Conservation (phyloP, 352 stramenopile species). For the Pythium aphanidermatum region DNA sequence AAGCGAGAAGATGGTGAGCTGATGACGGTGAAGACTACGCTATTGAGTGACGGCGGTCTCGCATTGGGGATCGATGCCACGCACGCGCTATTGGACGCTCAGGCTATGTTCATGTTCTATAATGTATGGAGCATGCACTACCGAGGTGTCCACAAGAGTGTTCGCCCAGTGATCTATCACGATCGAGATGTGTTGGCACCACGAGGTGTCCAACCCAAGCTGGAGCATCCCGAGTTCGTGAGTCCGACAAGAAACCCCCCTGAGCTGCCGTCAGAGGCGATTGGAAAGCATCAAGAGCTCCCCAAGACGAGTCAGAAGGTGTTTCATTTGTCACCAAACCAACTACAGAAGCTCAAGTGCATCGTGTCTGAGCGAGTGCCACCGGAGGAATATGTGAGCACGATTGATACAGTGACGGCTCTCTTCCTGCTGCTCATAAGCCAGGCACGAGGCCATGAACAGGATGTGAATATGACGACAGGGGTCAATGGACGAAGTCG, state of each 20-base stretch:
- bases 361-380: conserved; percentile 7
- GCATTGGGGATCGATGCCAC: conserved; percentile 35
- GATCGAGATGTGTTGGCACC: conserved; percentile 30
- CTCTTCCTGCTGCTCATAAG: conserved; percentile 47
- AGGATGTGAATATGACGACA: conserved; percentile 42
- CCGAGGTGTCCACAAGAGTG: conserved; percentile 19
- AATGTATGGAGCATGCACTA: conserved; percentile 55
- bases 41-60: conserved; percentile 40
- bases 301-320: conserved; percentile 26
- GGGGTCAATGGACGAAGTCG: conserved; percentile 41
- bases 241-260: neutral
- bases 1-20: conserved; percentile 14
- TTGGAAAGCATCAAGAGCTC: conserved; percentile 1
- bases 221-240: conserved; percentile 41
- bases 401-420: conserved; percentile 41
- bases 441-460: conserved; percentile 29
- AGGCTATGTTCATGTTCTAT: conserved; percentile 56
- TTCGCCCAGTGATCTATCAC: conserved; percentile 28
- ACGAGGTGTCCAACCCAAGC: conserved; percentile 11
- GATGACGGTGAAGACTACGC: conserved; percentile 29
- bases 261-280: neutral
- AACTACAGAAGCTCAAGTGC: conserved; percentile 39
- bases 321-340: conserved; percentile 38
- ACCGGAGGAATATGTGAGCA: conserved; percentile 34
- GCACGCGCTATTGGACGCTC: conserved; percentile 43